Evolutionary conservation across 331 rosid species (phyloP), one percentile per base, ranked within the genome.

Genomic region (Pyrus hybrid): DNA sequence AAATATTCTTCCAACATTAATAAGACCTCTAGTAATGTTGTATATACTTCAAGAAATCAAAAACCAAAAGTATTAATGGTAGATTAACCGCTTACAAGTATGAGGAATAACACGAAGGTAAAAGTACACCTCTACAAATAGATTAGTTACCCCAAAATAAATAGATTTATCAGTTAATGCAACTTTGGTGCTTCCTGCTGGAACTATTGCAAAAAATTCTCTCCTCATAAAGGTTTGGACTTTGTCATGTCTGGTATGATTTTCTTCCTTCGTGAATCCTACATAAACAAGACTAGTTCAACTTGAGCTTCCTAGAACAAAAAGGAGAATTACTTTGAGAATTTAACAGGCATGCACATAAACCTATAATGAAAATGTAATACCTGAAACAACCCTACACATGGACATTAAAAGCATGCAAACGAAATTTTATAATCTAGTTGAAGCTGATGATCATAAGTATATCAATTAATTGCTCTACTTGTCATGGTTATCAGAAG

Each of bases 111-210:
- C 35, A 32, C 8, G 8, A 32, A 32, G 35, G 35, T 32, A 32
- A 32, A 32, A 32, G 35, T 32, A 32, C 10, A 35, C 41, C 41
- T 35, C 41, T 35, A 35, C 41, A 8, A 35, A 35, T 3, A 77
- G 69, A 76, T 76, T 22, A 76, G 70, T 69, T 89, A 94, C 99
- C 99, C 92, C 97, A 75, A 94, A 94, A 79, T 94, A 94, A 76
- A 94, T 82, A 54, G 99, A 94, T 84, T 79, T 91, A 77, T 90
- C 91, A 13, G 99, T 90, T 70, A 94, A 90, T 76, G 96, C 90
- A 66, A 94, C 88, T 78, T 35, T 35, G 41, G 41, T 35, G 88
- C 82, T 91, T 90, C 77, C 82, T 91, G 86, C 88, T 88, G 85
- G 93, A 88, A 77, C 93, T 91, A 78, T 88, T 75, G 77, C 97